phyloP scores from a whole-genome alignment of 2,329 filamentous ascomycete genomes.

The Escovopsis sp. region DNA sequence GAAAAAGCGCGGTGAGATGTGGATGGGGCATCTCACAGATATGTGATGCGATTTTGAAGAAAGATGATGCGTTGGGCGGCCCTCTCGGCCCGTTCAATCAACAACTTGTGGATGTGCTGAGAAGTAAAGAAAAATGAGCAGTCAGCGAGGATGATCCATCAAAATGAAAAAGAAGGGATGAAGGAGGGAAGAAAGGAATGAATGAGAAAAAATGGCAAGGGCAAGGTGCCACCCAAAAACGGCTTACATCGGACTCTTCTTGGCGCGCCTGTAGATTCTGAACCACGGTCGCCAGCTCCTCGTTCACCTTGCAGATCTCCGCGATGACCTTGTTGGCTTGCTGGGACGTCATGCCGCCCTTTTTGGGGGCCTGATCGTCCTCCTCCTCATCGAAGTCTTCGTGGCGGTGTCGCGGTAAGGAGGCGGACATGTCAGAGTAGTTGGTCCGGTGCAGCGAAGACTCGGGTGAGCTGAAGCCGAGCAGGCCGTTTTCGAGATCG shows the following conservation, averaged over 20 bases:
- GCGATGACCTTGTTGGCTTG: conserved; percentile 23
- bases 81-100: conserved; percentile 41
- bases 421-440: conserved; percentile 24
- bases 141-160: too few relatives aligned
- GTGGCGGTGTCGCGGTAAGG: conserved; percentile 16
- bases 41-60: conserved; percentile 40
- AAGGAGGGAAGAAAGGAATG: neutral
- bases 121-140: neutral
- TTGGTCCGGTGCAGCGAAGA: conserved; percentile 23
- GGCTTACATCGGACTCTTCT: conserved; percentile 42
- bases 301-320: conserved; percentile 27
- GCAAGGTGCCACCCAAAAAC: neutral
- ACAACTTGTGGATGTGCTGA: conserved; percentile 45
- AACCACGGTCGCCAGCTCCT: conserved; percentile 33
- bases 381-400: conserved; percentile 12
- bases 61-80: conserved; percentile 43
- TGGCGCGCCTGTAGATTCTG: conserved; percentile 36
- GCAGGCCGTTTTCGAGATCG: conserved; percentile 11
- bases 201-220: neutral
- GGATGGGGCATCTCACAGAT: conserved; percentile 30
- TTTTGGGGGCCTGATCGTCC: conserved; percentile 9
- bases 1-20: conserved; percentile 5
- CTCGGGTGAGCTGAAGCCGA: conserved; percentile 18
- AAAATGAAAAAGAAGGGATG: neutral
- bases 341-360: conserved; percentile 16